Evolutionary conservation across 129 eudicot species (phyloP).

Genomic region (Glebionis coronaria): DNA sequence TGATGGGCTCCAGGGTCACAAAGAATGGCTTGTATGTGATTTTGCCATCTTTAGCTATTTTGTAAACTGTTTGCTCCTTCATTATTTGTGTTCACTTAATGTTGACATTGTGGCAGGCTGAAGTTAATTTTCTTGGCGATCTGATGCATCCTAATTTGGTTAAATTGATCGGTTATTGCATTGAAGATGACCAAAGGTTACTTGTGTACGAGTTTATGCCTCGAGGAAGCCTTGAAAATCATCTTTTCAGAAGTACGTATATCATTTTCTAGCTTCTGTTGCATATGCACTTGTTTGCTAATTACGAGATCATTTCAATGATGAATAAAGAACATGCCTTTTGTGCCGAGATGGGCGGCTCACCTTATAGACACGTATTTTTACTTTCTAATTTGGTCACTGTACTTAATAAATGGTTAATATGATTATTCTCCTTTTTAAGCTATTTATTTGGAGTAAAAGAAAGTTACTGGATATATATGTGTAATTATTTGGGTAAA

Average conservation of each 20-base stretch:
- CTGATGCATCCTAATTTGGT: constrained; percentile 90
- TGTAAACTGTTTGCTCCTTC: not conserved
- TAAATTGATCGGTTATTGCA: constrained; percentile 86
- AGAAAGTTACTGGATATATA: no score
- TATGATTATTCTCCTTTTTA: no score
- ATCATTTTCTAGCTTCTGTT: constrained; percentile 8
- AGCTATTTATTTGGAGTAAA: no score
- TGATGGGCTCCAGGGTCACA: constrained; percentile 97
- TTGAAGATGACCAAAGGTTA: constrained; percentile 91
- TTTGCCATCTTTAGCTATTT: not conserved
- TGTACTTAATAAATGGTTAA: not conserved
- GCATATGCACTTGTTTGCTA: not conserved
- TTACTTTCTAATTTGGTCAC: not conserved
- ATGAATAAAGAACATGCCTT: constrained; percentile 3
- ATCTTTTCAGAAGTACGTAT: constrained; percentile 79
- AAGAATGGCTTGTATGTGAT: constrained; percentile 83
- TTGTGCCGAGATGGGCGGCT: not conserved
- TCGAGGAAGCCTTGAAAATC: constrained; percentile 97
- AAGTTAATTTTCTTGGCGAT: constrained; percentile 87
- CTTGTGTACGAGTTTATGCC: constrained; percentile 97
- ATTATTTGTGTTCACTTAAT: not conserved
- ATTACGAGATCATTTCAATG: not conserved
- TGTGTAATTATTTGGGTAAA: not conserved
- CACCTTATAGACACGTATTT: not conserved
- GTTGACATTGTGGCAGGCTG: constrained; percentile 61